A percentile compares a stretch with the other conserved stretches of the same genome.
Conservation (phyloP, 75 land plant genomes). For the Selaginella tamariscina region DNA sequence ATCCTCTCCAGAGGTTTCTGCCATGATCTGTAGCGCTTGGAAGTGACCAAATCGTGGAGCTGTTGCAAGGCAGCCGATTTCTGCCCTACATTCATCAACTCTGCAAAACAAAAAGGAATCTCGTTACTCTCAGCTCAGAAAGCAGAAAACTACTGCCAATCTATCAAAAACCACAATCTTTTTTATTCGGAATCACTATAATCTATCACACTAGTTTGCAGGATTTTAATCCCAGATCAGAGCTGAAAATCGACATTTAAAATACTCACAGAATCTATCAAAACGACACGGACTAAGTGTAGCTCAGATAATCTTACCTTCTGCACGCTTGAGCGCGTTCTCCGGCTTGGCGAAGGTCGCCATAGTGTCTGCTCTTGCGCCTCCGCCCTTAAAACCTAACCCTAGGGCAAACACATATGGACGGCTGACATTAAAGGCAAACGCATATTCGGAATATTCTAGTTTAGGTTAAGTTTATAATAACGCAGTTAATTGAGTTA, state of each 20-base stretch:
- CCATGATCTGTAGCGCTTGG: conserved; percentile 74
- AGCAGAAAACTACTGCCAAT: no score
- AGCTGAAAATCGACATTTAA: not conserved
- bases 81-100: conserved; percentile 86
- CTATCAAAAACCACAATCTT: no score
- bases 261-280: no score
- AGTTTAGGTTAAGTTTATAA: no score
- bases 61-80: conserved; percentile 74
- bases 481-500: no score
- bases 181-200: no score
- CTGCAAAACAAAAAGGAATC: conserved; percentile 26
- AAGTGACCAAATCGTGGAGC: conserved; percentile 68
- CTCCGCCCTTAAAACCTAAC: not conserved
- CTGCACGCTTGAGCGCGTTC: conserved; percentile 84
- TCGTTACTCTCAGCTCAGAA: not conserved
- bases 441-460: no score
- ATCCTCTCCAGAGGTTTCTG: conserved; percentile 74
- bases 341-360: conserved; percentile 80
- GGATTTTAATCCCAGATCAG: no score
- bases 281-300: not conserved
- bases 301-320: conserved; percentile 34
- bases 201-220: no score
- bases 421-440: no score
- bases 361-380: conserved; percentile 26
- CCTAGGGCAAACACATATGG: no score